phyloP scores from a whole-genome alignment of 257 asterid genomes.

The Craterostigma plantagineum region DNA sequence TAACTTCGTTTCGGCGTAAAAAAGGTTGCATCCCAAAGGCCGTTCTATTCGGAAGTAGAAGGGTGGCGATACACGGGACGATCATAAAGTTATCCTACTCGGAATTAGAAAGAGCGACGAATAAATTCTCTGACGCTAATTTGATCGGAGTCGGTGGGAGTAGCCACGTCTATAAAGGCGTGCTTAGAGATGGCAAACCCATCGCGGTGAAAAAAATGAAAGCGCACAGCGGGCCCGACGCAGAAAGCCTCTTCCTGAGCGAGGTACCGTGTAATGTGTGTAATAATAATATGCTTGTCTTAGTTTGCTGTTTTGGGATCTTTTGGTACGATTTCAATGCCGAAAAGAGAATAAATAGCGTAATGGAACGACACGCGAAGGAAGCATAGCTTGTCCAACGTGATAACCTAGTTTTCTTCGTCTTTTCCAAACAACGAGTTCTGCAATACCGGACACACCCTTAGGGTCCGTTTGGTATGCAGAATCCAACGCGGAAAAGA shows the following conservation, averaged over 20 bases:
- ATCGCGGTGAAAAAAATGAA: conserved; percentile 84
- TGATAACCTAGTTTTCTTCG: too few relatives aligned
- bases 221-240: conserved; percentile 49
- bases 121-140: conserved; percentile 49
- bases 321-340: too few relatives aligned
- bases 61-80: conserved; percentile 40
- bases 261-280: too few relatives aligned
- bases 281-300: too few relatives aligned
- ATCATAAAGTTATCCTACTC: conserved; percentile 51
- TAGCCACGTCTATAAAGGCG: conserved; percentile 73
- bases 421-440: too few relatives aligned
- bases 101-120: conserved; percentile 68
- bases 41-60: conserved; percentile 33
- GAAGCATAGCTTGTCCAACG: too few relatives aligned
- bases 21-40: conserved; percentile 79
- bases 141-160: conserved; percentile 91
- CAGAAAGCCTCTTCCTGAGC: conserved; percentile 54
- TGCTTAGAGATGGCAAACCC: conserved; percentile 57
- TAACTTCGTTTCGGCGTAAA: conserved; percentile 8
- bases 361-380: too few relatives aligned
- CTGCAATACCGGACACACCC: too few relatives aligned
- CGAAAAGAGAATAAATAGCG: too few relatives aligned
- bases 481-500: too few relatives aligned
- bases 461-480: too few relatives aligned
- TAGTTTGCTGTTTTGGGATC: too few relatives aligned